phyloP scores from a whole-genome alignment of 2,329 filamentous ascomycete genomes.

The Aspergillus nomiae region DNA sequence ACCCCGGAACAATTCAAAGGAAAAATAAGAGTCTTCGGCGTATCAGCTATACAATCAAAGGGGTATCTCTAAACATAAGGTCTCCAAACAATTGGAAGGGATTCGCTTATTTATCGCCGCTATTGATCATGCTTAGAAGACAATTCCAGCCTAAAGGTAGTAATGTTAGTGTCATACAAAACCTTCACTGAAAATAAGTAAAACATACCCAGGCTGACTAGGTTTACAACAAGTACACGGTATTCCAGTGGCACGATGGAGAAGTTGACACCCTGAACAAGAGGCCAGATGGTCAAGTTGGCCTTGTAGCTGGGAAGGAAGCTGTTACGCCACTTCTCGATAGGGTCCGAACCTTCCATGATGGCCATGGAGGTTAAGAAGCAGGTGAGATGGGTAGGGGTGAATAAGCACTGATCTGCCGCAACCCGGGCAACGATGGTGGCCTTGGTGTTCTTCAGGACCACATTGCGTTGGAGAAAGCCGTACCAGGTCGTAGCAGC shows the following conservation, averaged over 20 bases:
- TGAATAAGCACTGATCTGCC: conserved; percentile 79
- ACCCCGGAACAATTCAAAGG: conserved; percentile 5
- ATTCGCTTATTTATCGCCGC: conserved; percentile 35
- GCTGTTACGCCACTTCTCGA: conserved; percentile 70
- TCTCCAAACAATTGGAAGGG: neutral
- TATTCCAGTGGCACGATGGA: conserved; percentile 81
- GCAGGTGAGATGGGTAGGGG: conserved; percentile 76
- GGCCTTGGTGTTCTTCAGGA: conserved; percentile 63
- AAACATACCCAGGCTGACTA: conserved; percentile 68
- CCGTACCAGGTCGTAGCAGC: conserved; percentile 85
- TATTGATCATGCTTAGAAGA: conserved; percentile 60
- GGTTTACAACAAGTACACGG: conserved; percentile 82
- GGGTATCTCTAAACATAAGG: conserved; percentile 38
- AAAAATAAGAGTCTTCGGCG: conserved; percentile 9
- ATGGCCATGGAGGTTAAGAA: conserved; percentile 86
- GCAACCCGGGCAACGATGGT: conserved; percentile 78
- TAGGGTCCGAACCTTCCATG: conserved; percentile 68
- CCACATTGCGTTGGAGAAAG: conserved; percentile 72
- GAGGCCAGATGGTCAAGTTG: conserved; percentile 88
- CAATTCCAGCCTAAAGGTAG: conserved; percentile 57
- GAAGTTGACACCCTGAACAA: conserved; percentile 84
- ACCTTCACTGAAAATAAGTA: neutral
- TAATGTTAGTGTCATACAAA: conserved; percentile 16
- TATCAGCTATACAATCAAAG: conserved; percentile 17
- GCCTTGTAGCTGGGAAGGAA: conserved; percentile 73